These are phyloP conservation scores for Kodamaea sp. DNA, from an alignment of 1,139 yeast genomes.

Conservation along the genomic window DNA sequence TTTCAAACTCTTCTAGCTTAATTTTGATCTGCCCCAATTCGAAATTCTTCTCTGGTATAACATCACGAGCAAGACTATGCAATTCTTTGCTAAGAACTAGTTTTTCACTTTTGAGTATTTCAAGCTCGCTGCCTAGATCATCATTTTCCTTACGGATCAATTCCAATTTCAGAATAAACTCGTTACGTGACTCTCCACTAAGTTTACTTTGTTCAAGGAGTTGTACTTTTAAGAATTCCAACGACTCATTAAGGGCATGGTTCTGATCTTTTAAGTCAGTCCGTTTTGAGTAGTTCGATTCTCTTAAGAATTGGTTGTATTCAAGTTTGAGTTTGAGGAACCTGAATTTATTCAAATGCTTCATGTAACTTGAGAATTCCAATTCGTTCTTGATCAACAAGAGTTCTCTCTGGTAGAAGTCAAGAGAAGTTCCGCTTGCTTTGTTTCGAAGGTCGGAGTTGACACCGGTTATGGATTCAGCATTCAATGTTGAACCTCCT, in stretches of 20 bases:
- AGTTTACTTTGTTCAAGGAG: background rate
- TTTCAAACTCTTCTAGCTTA: conserved; percentile 15
- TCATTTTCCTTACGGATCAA: conserved; percentile 20
- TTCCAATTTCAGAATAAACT: conserved; percentile 7
- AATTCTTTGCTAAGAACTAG: background rate
- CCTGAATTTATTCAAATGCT: conserved; percentile 50
- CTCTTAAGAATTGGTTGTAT: conserved; percentile 28
- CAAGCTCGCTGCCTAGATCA: background rate
- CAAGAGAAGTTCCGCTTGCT: conserved; percentile 36
- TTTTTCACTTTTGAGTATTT: conserved; percentile 1
- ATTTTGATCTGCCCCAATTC: conserved; percentile 23
- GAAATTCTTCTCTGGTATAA: conserved; percentile 25
- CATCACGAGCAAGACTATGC: background rate
- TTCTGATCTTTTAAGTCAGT: conserved; percentile 10
- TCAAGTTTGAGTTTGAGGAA: conserved; percentile 38
- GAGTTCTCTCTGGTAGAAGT: conserved; percentile 59
- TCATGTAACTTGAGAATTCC: conserved; percentile 60
- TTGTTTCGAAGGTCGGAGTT: background rate
- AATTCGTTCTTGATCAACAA: conserved; percentile 61
- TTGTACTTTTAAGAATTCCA: background rate
- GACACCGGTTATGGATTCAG: conserved; percentile 2
- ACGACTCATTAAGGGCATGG: background rate
- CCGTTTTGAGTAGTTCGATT: conserved; percentile 9
- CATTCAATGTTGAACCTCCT: conserved; percentile 4
- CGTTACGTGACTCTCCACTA: background rate